Evolutionary conservation across 306 rosid species (phyloP).

Genomic region (Lotus japonicus): DNA sequence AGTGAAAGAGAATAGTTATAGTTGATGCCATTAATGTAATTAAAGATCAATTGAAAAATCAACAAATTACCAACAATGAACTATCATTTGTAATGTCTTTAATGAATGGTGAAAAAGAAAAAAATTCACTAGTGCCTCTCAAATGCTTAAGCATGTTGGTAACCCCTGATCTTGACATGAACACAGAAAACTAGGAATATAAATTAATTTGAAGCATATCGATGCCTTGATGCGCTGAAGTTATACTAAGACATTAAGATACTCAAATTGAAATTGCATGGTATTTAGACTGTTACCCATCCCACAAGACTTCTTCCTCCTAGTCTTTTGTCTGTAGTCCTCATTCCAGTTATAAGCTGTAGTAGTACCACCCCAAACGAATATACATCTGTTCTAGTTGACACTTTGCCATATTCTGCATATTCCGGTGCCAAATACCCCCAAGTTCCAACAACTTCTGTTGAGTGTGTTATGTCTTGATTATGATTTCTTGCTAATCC

Average conservation of each 20-base stretch:
- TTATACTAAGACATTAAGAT: not conserved
- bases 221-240: not conserved
- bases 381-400: conserved; percentile 79
- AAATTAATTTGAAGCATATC: not conserved
- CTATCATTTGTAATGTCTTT: not conserved
- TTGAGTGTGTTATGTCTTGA: conserved; percentile 41
- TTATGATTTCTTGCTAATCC: conserved; percentile 72
- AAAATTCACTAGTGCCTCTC: not conserved
- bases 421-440: conserved; percentile 96
- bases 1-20: not conserved
- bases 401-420: conserved; percentile 76
- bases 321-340: conserved; percentile 60
- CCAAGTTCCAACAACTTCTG: conserved; percentile 68
- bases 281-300: conserved; percentile 55
- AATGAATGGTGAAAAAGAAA: not conserved
- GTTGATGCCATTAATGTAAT: not conserved
- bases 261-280: not conserved
- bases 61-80: not conserved
- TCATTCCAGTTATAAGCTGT: conserved; percentile 78
- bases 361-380: conserved; percentile 80
- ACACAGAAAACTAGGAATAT: not conserved
- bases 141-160: not conserved
- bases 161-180: not conserved
- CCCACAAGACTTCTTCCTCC: conserved; percentile 83
- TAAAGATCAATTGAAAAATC: not conserved